Evolutionary conservation across 768 basidiomycete species (phyloP).

Genomic region (Tephrocybe sp.): DNA sequence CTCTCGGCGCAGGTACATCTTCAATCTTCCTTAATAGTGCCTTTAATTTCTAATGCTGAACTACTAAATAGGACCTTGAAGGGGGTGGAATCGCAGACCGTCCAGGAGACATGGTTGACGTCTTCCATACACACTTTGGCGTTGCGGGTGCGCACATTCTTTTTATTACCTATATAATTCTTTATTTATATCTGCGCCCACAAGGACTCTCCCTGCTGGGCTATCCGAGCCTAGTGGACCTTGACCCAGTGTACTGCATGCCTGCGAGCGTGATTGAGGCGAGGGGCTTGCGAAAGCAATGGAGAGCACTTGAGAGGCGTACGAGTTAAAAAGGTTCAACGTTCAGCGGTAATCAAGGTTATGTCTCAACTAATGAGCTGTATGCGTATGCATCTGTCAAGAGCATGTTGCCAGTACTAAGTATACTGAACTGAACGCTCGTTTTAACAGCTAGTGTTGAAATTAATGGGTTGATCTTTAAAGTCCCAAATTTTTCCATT

Average conservation of each 20-base stretch:
- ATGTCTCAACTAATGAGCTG: too few species aligned
- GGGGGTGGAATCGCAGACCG: slow-evolving; percentile 92
- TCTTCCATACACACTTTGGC: slow-evolving; percentile 96
- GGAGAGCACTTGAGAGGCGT: slow-evolving; percentile 52
- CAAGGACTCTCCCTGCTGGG: slow-evolving; percentile 85
- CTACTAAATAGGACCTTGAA: slow-evolving; percentile 68
- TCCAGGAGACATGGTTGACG: slow-evolving; percentile 90
- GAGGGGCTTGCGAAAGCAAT: slow-evolving; percentile 65
- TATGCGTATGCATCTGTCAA: too few species aligned
- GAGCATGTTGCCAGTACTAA: too few species aligned
- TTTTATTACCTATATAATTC: not conserved
- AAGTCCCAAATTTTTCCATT: too few species aligned
- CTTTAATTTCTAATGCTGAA: not conserved
- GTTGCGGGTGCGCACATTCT: slow-evolving; percentile 58
- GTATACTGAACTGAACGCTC: too few species aligned
- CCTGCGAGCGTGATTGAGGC: slow-evolving; percentile 71
- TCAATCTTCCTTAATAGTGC: not conserved
- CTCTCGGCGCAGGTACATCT: slow-evolving; percentile 73
- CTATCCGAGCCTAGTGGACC: slow-evolving; percentile 76
- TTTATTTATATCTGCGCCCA: not conserved
- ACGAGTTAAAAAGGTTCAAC: not conserved
- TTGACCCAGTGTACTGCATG: slow-evolving; percentile 98
- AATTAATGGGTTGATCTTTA: too few species aligned
- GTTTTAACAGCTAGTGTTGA: too few species aligned
- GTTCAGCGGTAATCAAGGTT: not conserved